Evolutionary conservation across 2,329 filamentous ascomycete species (phyloP).

Genomic region (Penicillium capsulatum): DNA sequence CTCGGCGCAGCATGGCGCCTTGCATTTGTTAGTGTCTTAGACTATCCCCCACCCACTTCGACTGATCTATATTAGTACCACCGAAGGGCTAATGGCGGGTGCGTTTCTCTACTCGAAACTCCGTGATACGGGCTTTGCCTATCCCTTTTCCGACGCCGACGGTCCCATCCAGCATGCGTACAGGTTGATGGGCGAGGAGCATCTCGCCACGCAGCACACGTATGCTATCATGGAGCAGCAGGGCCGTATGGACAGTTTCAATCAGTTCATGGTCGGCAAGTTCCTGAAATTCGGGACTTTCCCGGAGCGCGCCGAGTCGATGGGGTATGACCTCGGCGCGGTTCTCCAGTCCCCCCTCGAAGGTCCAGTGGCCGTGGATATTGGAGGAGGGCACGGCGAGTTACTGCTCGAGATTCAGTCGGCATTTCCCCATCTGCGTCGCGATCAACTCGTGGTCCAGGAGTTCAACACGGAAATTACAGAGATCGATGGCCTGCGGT

Average conservation of each 20-base stretch:
- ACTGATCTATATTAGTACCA: conserved; percentile 30
- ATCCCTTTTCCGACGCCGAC: conserved; percentile 33
- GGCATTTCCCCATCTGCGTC: conserved; percentile 28
- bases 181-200: conserved; percentile 27
- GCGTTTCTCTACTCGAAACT: conserved; percentile 38
- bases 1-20: conserved; percentile 34
- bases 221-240: conserved; percentile 37
- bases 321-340: conserved; percentile 33
- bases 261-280: conserved; percentile 39
- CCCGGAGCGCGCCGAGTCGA: conserved; percentile 27
- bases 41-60: neutral
- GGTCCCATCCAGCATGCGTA: conserved; percentile 37
- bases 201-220: conserved; percentile 30
- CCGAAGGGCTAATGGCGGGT: conserved; percentile 33
- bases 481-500: conserved; percentile 24
- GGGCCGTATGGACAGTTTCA: conserved; percentile 40
- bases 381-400: conserved; percentile 37
- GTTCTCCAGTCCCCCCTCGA: no score
- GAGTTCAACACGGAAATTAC: conserved; percentile 35
- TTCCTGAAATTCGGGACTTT: conserved; percentile 34
- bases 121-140: conserved; percentile 31
- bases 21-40: conserved; percentile 33
- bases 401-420: conserved; percentile 36
- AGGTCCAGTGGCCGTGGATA: no score
- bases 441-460: conserved; percentile 32